A percentile compares a stretch with the other conserved stretches of the same genome.
phyloP scores from a whole-genome alignment of 2,329 filamentous ascomycete species.

The Penicillium oxalicum region DNA sequence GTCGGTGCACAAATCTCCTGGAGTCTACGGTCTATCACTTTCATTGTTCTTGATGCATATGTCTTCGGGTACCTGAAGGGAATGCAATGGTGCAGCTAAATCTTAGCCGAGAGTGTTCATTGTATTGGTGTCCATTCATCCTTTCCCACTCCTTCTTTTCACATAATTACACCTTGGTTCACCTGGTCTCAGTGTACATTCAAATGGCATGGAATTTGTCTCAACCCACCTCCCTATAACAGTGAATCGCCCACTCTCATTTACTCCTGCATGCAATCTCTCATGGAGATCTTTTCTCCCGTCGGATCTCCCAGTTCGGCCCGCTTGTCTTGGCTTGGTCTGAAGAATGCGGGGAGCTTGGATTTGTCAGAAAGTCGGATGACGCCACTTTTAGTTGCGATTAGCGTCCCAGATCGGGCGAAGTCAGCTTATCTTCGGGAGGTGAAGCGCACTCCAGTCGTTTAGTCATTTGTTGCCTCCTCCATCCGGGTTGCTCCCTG shows the following conservation, averaged over 20 bases:
- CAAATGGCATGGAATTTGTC: constrained; percentile 13
- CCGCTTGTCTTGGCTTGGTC: not conserved
- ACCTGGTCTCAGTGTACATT: constrained; percentile 21
- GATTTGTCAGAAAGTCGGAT: constrained; percentile 11
- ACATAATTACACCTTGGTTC: constrained; percentile 18
- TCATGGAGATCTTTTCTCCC: not conserved
- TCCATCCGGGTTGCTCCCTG: not conserved
- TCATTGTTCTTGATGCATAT: constrained; percentile 10
- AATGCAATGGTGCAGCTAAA: too few relatives aligned
- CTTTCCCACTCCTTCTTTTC: constrained; percentile 11
- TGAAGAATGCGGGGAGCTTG: constrained; percentile 1
- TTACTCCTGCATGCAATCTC: too few relatives aligned
- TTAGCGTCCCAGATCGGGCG: not conserved
- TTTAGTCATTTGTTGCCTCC: too few relatives aligned
- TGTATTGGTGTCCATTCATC: constrained; percentile 2
- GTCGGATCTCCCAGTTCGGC: not conserved
- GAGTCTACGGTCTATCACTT: constrained; percentile 8
- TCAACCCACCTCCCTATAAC: not conserved
- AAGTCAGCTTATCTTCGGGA: not conserved
- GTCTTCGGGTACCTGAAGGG: not conserved
- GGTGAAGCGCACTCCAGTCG: too few relatives aligned
- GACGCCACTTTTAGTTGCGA: constrained; percentile 5
- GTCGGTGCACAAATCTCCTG: constrained; percentile 9
- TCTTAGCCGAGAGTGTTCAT: not conserved
- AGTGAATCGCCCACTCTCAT: too few relatives aligned